Evolutionary conservation across 2,329 filamentous ascomycete genomes (phyloP).

Genomic region (Botrytis aclada): DNA sequence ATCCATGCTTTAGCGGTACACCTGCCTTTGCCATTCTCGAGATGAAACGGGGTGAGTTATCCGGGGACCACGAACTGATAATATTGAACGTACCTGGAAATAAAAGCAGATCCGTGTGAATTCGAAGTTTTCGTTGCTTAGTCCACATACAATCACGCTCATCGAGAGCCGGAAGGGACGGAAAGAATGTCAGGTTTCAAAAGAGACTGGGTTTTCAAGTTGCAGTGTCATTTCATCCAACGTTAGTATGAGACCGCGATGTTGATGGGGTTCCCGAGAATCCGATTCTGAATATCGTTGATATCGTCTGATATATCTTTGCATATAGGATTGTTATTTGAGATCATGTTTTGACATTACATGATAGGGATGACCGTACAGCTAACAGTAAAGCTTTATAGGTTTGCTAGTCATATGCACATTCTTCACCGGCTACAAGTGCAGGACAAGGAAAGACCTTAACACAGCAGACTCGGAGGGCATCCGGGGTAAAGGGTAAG

Average conservation of each 20-base stretch:
- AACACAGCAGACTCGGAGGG: too few relatives aligned
- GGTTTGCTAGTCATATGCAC: not conserved
- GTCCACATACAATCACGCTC: not conserved
- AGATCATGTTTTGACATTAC: not conserved
- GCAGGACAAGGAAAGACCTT: too few relatives aligned
- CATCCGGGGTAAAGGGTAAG: too few relatives aligned
- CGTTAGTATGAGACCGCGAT: not conserved
- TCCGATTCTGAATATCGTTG: not conserved
- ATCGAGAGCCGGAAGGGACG: not conserved
- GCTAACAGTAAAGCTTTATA: not conserved
- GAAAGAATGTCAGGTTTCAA: not conserved
- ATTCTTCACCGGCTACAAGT: not conserved
- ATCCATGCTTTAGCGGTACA: not conserved
- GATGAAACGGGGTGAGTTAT: not conserved
- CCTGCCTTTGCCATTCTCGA: not conserved
- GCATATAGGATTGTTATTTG: not conserved
- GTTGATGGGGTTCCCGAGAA: not conserved
- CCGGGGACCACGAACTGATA: accelerated
- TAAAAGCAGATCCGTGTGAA: not conserved
- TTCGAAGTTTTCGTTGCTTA: not conserved
- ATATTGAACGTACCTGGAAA: not conserved
- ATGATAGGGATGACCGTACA: not conserved
- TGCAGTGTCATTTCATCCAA: not conserved
- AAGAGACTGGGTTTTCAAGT: not conserved
- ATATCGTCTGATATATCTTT: not conserved